A percentile compares a stretch with the other conserved stretches of the same genome.
Conservation (phyloP, 805 yeast species). For the Cyberlindnera xylosilytica region DNA sequence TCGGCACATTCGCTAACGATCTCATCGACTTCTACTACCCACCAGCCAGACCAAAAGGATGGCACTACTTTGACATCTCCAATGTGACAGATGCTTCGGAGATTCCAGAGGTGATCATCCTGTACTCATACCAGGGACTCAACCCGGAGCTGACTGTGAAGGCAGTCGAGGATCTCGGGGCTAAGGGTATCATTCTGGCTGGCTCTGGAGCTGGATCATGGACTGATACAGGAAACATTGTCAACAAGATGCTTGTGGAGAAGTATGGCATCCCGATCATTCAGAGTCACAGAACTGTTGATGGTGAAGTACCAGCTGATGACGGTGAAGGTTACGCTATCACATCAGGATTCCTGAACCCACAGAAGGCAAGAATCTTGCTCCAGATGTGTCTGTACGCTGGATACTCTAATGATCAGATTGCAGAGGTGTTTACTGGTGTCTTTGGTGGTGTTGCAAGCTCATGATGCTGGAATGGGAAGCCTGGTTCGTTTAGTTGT, state of each 20-base stretch:
- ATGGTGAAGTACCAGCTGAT: slow-evolving; percentile 62
- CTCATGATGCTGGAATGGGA: neutral
- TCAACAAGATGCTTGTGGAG: slow-evolving; percentile 38
- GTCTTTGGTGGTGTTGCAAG: slow-evolving; percentile 35
- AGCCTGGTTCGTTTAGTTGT: no score
- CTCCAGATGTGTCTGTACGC: slow-evolving; percentile 50
- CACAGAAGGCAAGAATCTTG: slow-evolving; percentile 59
- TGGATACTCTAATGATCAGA: slow-evolving; percentile 31
- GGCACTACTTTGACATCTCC: slow-evolving; percentile 32
- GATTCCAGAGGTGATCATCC: slow-evolving; percentile 45
- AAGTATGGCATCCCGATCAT: slow-evolving; percentile 47
- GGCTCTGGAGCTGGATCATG: slow-evolving; percentile 68
- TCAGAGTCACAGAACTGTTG: slow-evolving; percentile 61
- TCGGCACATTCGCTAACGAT: slow-evolving; percentile 65
- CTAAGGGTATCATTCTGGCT: slow-evolving; percentile 58
- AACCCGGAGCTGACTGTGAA: slow-evolving; percentile 44
- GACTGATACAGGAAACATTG: slow-evolving; percentile 38
- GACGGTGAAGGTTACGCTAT: slow-evolving; percentile 37
- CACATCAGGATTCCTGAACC: slow-evolving; percentile 62
- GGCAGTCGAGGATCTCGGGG: slow-evolving; percentile 40
- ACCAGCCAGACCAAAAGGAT: slow-evolving; percentile 45
- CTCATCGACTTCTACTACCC: slow-evolving; percentile 62
- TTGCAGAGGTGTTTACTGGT: slow-evolving; percentile 29
- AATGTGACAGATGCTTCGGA: slow-evolving; percentile 22
- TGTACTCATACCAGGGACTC: slow-evolving; percentile 60